Conservation (phyloP, 495 filamentous ascomycete genomes). For the Aspergillus asperescens region DNA sequence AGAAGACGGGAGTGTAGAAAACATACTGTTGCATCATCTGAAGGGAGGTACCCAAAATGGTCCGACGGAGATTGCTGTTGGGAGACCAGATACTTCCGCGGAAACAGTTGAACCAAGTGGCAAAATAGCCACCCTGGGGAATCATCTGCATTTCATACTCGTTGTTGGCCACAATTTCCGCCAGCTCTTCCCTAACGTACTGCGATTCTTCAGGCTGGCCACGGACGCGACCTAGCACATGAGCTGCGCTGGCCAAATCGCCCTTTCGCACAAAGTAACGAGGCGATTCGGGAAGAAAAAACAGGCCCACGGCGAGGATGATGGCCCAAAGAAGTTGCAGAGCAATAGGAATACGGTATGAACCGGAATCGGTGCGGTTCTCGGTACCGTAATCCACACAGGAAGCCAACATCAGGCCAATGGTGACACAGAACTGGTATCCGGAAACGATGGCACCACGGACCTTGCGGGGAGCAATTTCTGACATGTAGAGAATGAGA, state of each 20-base stretch:
- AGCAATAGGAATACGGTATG: slow-evolving; percentile 67
- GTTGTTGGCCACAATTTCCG: slow-evolving; percentile 72
- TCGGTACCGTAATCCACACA: slow-evolving; percentile 67
- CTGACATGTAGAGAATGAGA: slow-evolving; percentile 71
- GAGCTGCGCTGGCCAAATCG: slow-evolving; percentile 34
- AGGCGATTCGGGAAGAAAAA: slow-evolving; percentile 72
- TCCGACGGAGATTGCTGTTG: slow-evolving; percentile 65
- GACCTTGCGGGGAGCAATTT: slow-evolving; percentile 56
- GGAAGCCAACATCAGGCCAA: slow-evolving; percentile 67
- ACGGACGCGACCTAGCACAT: slow-evolving; percentile 39
- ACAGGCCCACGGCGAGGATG: slow-evolving; percentile 58
- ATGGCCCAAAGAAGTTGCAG: slow-evolving; percentile 64
- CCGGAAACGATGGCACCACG: slow-evolving; percentile 64
- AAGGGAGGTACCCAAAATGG: slow-evolving; percentile 66
- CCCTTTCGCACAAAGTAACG: slow-evolving; percentile 59
- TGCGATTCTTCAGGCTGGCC: slow-evolving; percentile 52
- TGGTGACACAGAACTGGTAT: slow-evolving; percentile 69
- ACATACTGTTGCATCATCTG: slow-evolving; percentile 74
- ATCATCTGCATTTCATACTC: slow-evolving; percentile 61
- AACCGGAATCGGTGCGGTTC: slow-evolving; percentile 53
- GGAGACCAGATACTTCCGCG: slow-evolving; percentile 55
- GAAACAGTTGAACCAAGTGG: slow-evolving; percentile 64
- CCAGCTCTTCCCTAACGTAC: slow-evolving; percentile 61
- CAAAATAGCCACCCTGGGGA: slow-evolving; percentile 53
- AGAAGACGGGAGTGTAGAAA: not conserved